Evolutionary conservation across 306 rosid species (phyloP).

Genomic region (Vicia sativa): DNA sequence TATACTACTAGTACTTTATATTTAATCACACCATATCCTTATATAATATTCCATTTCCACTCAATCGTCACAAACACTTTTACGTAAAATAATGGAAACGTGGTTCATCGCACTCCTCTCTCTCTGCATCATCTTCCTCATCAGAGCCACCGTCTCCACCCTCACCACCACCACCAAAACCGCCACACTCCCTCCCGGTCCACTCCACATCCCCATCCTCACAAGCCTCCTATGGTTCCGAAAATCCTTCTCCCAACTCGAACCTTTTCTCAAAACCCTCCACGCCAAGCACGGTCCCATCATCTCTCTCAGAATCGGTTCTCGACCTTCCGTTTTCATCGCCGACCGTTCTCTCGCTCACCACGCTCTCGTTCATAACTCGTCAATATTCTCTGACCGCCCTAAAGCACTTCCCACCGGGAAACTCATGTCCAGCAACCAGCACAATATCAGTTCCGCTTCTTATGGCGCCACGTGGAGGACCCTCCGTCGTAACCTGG

Average conservation of each 20-base stretch:
- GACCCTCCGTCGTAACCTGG: conserved; percentile 49
- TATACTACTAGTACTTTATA: no score
- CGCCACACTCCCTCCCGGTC: conserved; percentile 33
- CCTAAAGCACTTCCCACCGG: conserved; percentile 2
- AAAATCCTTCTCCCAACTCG: conserved; percentile 22
- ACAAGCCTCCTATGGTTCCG: conserved; percentile 18
- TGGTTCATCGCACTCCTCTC: conserved; percentile 8
- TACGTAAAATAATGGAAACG: not conserved
- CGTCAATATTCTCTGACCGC: conserved; percentile 44
- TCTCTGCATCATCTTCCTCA: not conserved
- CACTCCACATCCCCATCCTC: conserved; percentile 36
- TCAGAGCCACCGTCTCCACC: conserved; percentile 9
- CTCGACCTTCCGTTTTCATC: conserved; percentile 39
- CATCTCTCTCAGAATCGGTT: conserved; percentile 34
- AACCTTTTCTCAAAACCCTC: conserved; percentile 19
- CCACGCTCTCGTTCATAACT: conserved; percentile 42
- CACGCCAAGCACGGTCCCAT: conserved; percentile 48
- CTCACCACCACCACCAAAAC: not conserved
- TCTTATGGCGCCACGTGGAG: conserved; percentile 51
- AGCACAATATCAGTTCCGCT: conserved; percentile 39
- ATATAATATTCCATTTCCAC: no score
- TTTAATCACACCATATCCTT: no score
- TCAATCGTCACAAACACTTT: not conserved
- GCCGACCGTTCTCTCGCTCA: conserved; percentile 45
- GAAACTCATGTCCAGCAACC: conserved; percentile 6